Base-by-base conservation (phyloP, 495 filamentous ascomycete species). In the Lasiosphaeriaceae sp. region DNA sequence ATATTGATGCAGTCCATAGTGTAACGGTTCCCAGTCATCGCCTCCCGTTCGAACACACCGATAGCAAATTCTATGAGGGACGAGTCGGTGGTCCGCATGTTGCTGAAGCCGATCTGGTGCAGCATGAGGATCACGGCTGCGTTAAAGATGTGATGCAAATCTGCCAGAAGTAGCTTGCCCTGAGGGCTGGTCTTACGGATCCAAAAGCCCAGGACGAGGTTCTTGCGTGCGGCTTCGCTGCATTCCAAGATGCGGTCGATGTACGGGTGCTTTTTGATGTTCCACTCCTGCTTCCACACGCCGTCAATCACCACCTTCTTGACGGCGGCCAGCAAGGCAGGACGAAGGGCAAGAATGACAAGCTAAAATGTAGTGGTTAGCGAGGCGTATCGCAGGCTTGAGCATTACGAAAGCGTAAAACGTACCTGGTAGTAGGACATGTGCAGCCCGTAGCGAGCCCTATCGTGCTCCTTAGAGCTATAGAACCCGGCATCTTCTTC, bases 71-170 rank as follows among this genome's bases (percentile, higher is more conserved):
- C 57, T 37, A 74, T 59, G 20, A 61, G 58, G 24, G 52, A 56
- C n/a, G 47, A 37, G 29, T 70, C 64, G 5, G 49, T 54, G 5
- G 65, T 58, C n/a, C 58, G 54, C 39, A 66, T 47, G 43, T 68
- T 67, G 17, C 64, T 49, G 44, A 63, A 68, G 11, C 69, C 44
- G 23, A 75, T 66, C 46, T 70, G 66, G 37, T 71, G 61, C 60
- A 78, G 67, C 35, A 69, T 57, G 16, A 78, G 66, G 39, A 75
- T 63, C 44, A 75, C 59, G 50, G 71, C 74, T 8, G 74, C 74
- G 61, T 73, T 77, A 68, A 77, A 78, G 35, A 75, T 57, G 51
- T 71, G 64, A 62, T 78, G 75, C 50, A 75, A 64, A 16, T 73
- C 74, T 11, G 67, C 58, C 44, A 71, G 52, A 16, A 72, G 61